phyloP scores from a whole-genome alignment of 2,329 filamentous ascomycete genomes.

The Septoria linicola region DNA sequence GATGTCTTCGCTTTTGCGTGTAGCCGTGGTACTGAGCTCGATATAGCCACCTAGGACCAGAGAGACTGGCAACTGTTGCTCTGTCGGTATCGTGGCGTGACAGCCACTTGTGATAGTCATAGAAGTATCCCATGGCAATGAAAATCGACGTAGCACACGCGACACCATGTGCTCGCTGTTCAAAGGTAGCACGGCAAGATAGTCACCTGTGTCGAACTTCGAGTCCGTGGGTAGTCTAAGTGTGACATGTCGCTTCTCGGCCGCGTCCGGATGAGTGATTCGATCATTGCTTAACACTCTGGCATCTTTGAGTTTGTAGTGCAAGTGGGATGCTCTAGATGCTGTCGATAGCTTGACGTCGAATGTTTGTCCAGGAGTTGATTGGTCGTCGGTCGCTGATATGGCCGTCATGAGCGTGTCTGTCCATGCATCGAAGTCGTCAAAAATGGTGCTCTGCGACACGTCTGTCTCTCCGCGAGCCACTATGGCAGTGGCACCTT shows the following conservation, averaged over 20 bases:
- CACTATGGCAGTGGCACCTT: constrained; percentile 48
- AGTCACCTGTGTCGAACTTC: constrained; percentile 62
- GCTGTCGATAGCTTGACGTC: constrained; percentile 6
- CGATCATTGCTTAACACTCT: constrained; percentile 55
- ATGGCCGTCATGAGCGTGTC: constrained; percentile 9
- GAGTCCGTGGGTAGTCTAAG: constrained; percentile 46
- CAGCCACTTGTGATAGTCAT: constrained; percentile 47
- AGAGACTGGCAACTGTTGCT: constrained; percentile 57
- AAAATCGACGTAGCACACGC: constrained; percentile 63
- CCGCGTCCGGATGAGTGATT: constrained; percentile 52
- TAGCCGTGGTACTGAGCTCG: constrained; percentile 68
- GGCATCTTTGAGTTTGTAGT: constrained; percentile 62
- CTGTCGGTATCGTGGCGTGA: constrained; percentile 64
- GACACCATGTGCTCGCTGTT: constrained; percentile 62
- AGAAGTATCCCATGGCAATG: constrained; percentile 64
- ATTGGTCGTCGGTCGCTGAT: background rate
- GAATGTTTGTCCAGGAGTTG: constrained; percentile 1
- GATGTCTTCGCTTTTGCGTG: constrained; percentile 32
- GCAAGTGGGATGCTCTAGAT: constrained; percentile 47
- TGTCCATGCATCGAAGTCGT: constrained; percentile 43
- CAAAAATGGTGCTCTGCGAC: constrained; percentile 41
- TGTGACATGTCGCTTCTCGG: constrained; percentile 57
- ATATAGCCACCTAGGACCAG: constrained; percentile 67
- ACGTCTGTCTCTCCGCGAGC: constrained; percentile 40
- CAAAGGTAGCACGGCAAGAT: constrained; percentile 48